Conservation (phyloP, 2,329 filamentous ascomycete genomes). For the Aspergillus latus region DNA sequence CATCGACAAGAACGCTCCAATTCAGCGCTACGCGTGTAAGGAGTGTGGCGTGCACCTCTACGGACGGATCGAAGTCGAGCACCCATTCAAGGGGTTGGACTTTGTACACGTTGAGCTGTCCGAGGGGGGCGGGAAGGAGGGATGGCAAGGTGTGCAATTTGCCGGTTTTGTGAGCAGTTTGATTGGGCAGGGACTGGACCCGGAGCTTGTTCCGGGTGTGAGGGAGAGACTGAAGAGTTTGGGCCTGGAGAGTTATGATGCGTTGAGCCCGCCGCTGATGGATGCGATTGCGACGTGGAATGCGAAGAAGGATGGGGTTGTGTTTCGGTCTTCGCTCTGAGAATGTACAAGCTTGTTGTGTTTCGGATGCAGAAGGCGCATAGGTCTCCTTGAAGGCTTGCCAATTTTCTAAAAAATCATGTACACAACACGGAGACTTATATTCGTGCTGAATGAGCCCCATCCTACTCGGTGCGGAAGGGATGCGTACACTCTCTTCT, state of each 20-base stretch:
- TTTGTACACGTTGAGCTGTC: conserved; percentile 67
- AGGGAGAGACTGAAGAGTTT: conserved; percentile 53
- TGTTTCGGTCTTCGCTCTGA: background rate
- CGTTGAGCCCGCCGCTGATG: conserved; percentile 63
- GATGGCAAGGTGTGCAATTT: conserved; percentile 73
- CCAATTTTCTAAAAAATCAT: no score
- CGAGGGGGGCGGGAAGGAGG: conserved; percentile 59
- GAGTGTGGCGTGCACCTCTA: conserved; percentile 64
- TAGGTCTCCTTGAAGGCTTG: no score
- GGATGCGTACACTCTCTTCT: no score
- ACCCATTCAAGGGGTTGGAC: conserved; percentile 68
- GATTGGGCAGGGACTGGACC: conserved; percentile 66
- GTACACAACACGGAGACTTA: no score
- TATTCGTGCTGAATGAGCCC: no score
- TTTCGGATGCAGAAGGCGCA: no score
- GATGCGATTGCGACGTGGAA: conserved; percentile 59
- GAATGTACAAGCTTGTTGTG: background rate
- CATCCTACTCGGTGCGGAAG: no score
- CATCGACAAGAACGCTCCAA: conserved; percentile 57
- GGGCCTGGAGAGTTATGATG: conserved; percentile 64
- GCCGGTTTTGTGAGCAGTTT: conserved; percentile 66
- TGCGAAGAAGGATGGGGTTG: conserved; percentile 47
- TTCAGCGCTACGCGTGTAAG: conserved; percentile 61
- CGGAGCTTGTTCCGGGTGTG: conserved; percentile 56
- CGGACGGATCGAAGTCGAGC: conserved; percentile 64